Conservation (phyloP, 192 early-diverging fungal genomes). For the Thamnidium elegans region DNA sequence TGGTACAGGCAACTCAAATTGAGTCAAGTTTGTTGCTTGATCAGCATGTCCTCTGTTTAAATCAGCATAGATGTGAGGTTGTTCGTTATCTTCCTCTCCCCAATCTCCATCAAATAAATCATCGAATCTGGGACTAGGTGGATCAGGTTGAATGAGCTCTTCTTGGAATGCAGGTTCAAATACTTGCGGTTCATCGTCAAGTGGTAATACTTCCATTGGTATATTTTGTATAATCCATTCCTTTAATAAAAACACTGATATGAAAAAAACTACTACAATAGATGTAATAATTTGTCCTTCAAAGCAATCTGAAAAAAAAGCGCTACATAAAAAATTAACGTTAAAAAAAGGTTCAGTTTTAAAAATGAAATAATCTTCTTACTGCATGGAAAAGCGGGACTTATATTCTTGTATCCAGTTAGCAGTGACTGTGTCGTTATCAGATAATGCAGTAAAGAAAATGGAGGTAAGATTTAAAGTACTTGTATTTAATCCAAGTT, state of each 20-base stretch:
- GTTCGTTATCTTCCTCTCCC: too few relatives aligned
- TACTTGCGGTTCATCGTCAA: background rate
- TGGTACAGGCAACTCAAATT: too few relatives aligned
- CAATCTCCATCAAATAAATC: too few relatives aligned
- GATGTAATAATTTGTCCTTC: slow-evolving; percentile 84
- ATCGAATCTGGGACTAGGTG: background rate
- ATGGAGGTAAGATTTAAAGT: background rate
- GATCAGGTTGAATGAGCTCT: background rate
- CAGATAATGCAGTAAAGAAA: too few relatives aligned
- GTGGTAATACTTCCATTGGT: slow-evolving; percentile 24
- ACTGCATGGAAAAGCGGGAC: background rate
- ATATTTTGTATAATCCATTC: slow-evolving; percentile 87
- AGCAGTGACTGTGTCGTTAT: background rate
- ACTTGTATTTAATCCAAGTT: background rate
- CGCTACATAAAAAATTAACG: background rate
- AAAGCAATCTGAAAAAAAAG: slow-evolving; percentile 62
- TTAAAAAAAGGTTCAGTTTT: background rate
- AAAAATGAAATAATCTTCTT: background rate
- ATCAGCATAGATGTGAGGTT: too few relatives aligned
- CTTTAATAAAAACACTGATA: slow-evolving; percentile 73
- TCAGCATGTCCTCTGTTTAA: too few relatives aligned
- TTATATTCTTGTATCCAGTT: background rate
- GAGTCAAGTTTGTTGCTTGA: too few relatives aligned
- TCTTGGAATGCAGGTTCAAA: background rate
- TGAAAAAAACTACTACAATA: slow-evolving; percentile 72